Evolutionary conservation across 2,329 filamentous ascomycete genomes (phyloP), one percentile per base, ranked within the genome.

Genomic region (Colletotrichum noveboracense): DNA sequence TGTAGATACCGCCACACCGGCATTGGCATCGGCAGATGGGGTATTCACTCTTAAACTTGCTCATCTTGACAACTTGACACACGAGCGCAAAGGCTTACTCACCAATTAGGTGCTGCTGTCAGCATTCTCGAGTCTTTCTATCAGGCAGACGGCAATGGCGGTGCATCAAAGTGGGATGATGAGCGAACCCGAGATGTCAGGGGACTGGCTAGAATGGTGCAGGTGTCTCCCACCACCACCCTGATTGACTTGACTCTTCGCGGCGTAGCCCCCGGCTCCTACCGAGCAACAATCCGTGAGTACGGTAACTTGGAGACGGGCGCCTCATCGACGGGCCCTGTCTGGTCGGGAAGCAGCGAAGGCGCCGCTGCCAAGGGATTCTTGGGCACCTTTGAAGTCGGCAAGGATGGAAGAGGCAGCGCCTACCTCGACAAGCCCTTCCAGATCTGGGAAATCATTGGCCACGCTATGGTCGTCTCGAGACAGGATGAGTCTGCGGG

Each of bases 361-460:
- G 87, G 83, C 6, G 82, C 87, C 67, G 85, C 89, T 70, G 84
- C 86, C 64, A 87, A 85, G 55, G 88, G 87, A 26, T 80, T 93
- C 14, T 90, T 98, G 78, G 96, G 96, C 5, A 91, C 90, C 2
- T 88, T 99, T 14, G 88, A 94, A 76, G 93, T 99, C 43, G 93
- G 92, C 73, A 87, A 92, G 80, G 90, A 94, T 81, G 96, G 97
- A 13, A 90, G 93, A 34, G 96, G 96, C 7, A 92, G 91, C 78
- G 92, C 93, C 16, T 98, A 98, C 84, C 82, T 98, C 77, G 95
- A 98, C 82, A 93, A 92, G 78, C 90, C 92, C 0, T 93, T 98
- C 76, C 93, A 96, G 83, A 93, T 98, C 68, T 98, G 96, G 97
- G 96, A 99, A 86, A 91, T 98, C 83, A 98, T 98, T 84, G 97